Percentiles rank a stretch among this genome's conserved stretches.
Evolutionary conservation across 2,329 filamentous ascomycete genomes (phyloP).

Genomic region (Penicillium sp.): DNA sequence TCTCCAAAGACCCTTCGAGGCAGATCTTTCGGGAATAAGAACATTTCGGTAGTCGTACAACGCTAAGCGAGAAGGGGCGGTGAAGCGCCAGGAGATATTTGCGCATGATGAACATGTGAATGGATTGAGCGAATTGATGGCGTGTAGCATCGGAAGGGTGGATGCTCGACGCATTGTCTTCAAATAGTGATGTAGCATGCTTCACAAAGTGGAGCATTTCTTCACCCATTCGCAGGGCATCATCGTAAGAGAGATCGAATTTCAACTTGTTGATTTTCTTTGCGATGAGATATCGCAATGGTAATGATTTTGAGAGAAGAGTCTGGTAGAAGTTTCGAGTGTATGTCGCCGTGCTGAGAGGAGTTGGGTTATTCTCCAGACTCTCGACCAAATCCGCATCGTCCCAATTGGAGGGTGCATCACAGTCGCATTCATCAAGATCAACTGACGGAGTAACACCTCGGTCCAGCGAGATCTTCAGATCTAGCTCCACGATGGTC

Average conservation of each 20-base stretch:
- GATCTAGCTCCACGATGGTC: constrained; percentile 44
- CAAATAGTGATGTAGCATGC: constrained; percentile 23
- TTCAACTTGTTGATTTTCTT: constrained; percentile 30
- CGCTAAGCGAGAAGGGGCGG: constrained; percentile 39
- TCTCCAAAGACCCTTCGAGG: constrained; percentile 35
- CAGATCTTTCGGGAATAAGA: constrained; percentile 40
- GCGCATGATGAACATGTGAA: constrained; percentile 53
- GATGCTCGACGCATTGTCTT: constrained; percentile 13
- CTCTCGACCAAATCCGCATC: constrained; percentile 33
- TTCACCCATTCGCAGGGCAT: constrained; percentile 31
- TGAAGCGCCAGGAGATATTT: constrained; percentile 58
- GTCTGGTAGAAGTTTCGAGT: constrained; percentile 31
- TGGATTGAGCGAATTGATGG: constrained; percentile 29
- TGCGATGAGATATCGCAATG: constrained; percentile 30
- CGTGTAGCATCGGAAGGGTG: constrained; percentile 8
- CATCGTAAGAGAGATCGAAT: constrained; percentile 34
- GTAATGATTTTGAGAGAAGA: constrained; percentile 28
- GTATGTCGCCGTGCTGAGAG: constrained; percentile 12
- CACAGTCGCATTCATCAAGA: constrained; percentile 37
- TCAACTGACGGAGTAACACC: constrained; percentile 36
- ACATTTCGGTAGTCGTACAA: constrained; percentile 32
- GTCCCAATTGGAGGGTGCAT: constrained; percentile 38
- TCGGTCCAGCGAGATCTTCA: constrained; percentile 37
- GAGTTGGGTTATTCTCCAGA: constrained; percentile 25
- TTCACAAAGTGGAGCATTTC: constrained; percentile 26